Base-by-base conservation (phyloP, 129 eudicot genomes). In the Lonicera japonica region DNA sequence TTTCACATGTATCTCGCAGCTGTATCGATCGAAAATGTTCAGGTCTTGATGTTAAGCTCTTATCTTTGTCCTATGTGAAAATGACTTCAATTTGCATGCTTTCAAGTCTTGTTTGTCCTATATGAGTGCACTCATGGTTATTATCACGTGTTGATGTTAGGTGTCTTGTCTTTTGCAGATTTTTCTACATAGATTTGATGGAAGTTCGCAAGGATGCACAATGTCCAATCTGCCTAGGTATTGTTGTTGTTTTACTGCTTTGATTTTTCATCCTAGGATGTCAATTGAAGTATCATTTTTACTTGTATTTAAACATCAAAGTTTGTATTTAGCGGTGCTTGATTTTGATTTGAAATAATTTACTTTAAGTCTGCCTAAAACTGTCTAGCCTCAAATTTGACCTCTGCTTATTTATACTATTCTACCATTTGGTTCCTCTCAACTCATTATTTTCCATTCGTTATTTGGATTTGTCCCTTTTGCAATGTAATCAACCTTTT, bases 191-290 rank as follows among this genome's bases (percentile, higher is more conserved):
- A 11, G 36, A 68, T 8, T 46, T 75, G 29, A 45, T n/a, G 11
- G 70, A 65, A 21, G 48, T 58, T 25, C 70, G 73, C 21, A 68
- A 61, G 56, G 73, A 61, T 53, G 74, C 68, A 40, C 60, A 74
- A 25, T 74, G 80, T 53, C 67, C 80, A 23, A 75, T 75, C 20
- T 75, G 80, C 69, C 67, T 75, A 58, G 80, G 80, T 69, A 75
- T 55, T n/a, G 56, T 8, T 55, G 19, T 40, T 15, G 54, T 55
- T 24, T 54, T n/a, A 23, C 46, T 39, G 24, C 16, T 60, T 0
- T 34, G 15, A 8, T 40, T 17, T 50, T 50, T 12, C n/a, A 15
- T n/a, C 3, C 11, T 40, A 34, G 29, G 24, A 59, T 17, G 24
- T 34, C 24, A 17, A 6, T 1, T 2, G 16, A 56, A 16, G 1